Conservation (phyloP, 2,329 filamentous ascomycete species). For the Scolecobasidium constrictum region DNA sequence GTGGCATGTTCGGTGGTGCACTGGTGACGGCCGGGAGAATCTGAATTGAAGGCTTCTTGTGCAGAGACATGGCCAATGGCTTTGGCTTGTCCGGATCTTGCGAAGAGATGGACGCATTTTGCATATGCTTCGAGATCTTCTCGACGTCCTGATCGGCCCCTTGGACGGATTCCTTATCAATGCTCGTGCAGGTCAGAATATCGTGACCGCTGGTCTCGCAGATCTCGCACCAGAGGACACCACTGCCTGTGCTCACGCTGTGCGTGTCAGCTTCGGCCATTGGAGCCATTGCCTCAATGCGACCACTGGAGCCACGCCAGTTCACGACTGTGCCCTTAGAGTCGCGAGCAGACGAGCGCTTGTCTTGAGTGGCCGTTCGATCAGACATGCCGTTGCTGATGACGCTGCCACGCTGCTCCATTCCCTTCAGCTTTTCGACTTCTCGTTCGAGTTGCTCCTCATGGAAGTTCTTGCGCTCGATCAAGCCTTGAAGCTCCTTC, state of each 20-base stretch:
- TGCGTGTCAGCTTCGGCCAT: slow-evolving; percentile 58
- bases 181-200: slow-evolving; percentile 86
- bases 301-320: slow-evolving; percentile 38
- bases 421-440: slow-evolving; percentile 45
- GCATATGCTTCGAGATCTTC: not conserved
- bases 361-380: slow-evolving; percentile 32
- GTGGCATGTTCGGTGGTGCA: slow-evolving; percentile 14
- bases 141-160: slow-evolving; percentile 1
- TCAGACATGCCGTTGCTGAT: slow-evolving; percentile 41
- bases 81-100: slow-evolving; percentile 10
- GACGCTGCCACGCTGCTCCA: slow-evolving; percentile 39
- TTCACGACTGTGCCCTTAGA: slow-evolving; percentile 52
- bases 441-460: slow-evolving; percentile 85
- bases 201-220: slow-evolving; percentile 89
- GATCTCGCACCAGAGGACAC: slow-evolving; percentile 78
- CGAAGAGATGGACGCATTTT: slow-evolving; percentile 8
- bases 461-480: slow-evolving; percentile 60
- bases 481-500: slow-evolving; percentile 59
- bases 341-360: slow-evolving; percentile 51
- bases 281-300: slow-evolving; percentile 46
- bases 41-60: slow-evolving; percentile 7
- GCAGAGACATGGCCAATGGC: slow-evolving; percentile 5
- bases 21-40: slow-evolving; percentile 9
- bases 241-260: slow-evolving; percentile 48
- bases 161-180: slow-evolving; percentile 26